Evolutionary conservation across 2,329 filamentous ascomycete genomes (phyloP).

Genomic region (Meredithiella fracta): DNA sequence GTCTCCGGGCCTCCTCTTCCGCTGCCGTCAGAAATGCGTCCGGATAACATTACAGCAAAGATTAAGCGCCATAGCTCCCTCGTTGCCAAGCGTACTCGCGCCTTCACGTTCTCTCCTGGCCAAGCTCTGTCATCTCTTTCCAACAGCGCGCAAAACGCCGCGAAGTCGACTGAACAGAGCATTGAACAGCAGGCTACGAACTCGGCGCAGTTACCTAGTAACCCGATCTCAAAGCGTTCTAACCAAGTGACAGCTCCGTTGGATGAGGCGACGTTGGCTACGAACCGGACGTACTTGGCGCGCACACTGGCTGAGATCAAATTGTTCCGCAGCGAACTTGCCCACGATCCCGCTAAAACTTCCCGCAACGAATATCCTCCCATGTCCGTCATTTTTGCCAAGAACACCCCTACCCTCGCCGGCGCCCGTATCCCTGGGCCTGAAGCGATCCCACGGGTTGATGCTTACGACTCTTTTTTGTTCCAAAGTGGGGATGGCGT

Average conservation of each 20-base stretch:
- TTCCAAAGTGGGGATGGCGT: slow-evolving; percentile 85
- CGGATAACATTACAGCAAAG: slow-evolving; percentile 6
- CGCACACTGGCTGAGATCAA: slow-evolving; percentile 57
- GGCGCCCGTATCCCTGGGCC: slow-evolving; percentile 57
- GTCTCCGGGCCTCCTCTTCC: slow-evolving; percentile 8
- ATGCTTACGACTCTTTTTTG: slow-evolving; percentile 72
- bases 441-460: slow-evolving; percentile 57
- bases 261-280: slow-evolving; percentile 4
- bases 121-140: slow-evolving; percentile 2
- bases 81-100: slow-evolving; percentile 8
- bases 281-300: slow-evolving; percentile 42
- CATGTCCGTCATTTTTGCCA: slow-evolving; percentile 68
- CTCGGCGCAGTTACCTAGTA: not conserved
- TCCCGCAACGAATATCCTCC: slow-evolving; percentile 64
- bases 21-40: not conserved
- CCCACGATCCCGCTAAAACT: slow-evolving; percentile 42
- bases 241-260: not conserved
- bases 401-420: slow-evolving; percentile 70
- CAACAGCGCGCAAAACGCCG: not conserved
- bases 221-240: not conserved
- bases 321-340: slow-evolving; percentile 59
- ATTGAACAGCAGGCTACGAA: not conserved
- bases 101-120: slow-evolving; percentile 7
- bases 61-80: slow-evolving; percentile 6
- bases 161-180: not conserved